Evolutionary conservation across 2,329 filamentous ascomycete genomes (phyloP).

Genomic region (Didymella glomerata): DNA sequence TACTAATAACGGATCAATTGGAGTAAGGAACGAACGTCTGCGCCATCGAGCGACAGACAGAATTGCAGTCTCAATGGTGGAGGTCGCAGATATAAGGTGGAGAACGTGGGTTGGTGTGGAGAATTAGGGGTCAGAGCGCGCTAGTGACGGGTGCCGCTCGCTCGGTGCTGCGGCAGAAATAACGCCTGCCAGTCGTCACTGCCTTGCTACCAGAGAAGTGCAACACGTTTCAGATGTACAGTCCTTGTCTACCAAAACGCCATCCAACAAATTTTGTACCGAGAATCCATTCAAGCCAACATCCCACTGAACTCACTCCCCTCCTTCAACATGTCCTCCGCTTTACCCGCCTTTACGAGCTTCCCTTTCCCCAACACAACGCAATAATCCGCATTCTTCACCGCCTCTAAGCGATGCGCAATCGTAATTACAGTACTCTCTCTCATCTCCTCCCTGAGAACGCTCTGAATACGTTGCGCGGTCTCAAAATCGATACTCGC

Average conservation of each 20-base stretch:
- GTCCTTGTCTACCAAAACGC: conserved; percentile 5
- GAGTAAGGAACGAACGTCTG: conserved; percentile 31
- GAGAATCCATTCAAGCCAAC: conserved; percentile 33
- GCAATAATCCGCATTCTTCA: conserved; percentile 65
- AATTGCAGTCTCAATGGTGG: conserved; percentile 13
- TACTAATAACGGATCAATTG: conserved; percentile 21
- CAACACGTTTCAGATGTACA: neutral
- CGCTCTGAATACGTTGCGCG: conserved; percentile 63
- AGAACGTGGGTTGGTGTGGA: conserved; percentile 25
- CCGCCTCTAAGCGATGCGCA: conserved; percentile 70
- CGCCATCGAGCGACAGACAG: conserved; percentile 25
- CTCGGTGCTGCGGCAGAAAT: conserved; percentile 5
- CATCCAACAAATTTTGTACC: neutral
- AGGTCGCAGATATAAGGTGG: conserved; percentile 18
- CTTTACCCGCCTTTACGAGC: conserved; percentile 51
- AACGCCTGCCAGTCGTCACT: neutral
- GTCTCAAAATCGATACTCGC: conserved; percentile 71
- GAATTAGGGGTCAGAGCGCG: conserved; percentile 22
- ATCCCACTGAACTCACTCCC: conserved; percentile 46
- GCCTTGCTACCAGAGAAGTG: neutral
- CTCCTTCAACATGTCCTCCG: conserved; percentile 48
- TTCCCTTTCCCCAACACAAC: conserved; percentile 63
- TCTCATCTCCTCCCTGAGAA: conserved; percentile 64
- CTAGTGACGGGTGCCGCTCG: conserved; percentile 21
- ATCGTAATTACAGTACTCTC: conserved; percentile 71